Conservation (phyloP, 345 rosid genomes). For the Alliaria petiolata region DNA sequence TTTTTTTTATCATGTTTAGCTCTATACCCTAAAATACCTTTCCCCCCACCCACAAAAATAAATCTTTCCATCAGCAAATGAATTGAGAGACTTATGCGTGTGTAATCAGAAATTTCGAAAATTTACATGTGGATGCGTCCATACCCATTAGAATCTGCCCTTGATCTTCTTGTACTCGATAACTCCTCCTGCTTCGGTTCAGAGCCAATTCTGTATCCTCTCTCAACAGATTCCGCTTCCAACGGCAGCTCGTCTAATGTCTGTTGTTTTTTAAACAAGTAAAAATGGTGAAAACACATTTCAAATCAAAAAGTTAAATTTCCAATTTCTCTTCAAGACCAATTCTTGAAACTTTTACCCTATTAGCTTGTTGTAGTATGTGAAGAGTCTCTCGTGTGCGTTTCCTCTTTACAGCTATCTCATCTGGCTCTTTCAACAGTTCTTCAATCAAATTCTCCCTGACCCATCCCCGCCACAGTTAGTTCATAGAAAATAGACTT, state of each 20-base stretch:
- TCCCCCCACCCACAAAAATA: background rate
- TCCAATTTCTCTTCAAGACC: background rate
- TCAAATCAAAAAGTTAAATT: background rate
- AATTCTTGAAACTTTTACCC: slow-evolving; percentile 44
- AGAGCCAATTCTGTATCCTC: slow-evolving; percentile 59
- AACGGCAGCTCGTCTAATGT: slow-evolving; percentile 86
- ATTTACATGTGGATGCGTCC: background rate
- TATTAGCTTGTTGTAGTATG: slow-evolving; percentile 78
- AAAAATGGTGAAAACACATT: background rate
- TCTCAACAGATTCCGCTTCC: slow-evolving; percentile 87
- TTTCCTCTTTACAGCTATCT: slow-evolving; percentile 74
- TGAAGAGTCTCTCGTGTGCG: slow-evolving; percentile 71
- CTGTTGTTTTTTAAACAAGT: slow-evolving; percentile 33
- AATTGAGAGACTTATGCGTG: background rate
- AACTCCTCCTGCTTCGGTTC: slow-evolving; percentile 31
- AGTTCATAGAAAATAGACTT: background rate
- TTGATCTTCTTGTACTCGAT: background rate
- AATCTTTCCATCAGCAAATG: background rate
- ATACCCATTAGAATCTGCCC: slow-evolving; percentile 11
- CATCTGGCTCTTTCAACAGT: slow-evolving; percentile 92
- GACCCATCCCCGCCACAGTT: slow-evolving; percentile 15
- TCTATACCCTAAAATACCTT: background rate
- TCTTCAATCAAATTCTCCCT: slow-evolving; percentile 94
- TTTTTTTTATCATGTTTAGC: background rate
- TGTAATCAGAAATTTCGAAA: background rate